Base-by-base conservation (phyloP, 2,329 filamentous ascomycete species). In the Paraphaeosphaeria minitans region DNA sequence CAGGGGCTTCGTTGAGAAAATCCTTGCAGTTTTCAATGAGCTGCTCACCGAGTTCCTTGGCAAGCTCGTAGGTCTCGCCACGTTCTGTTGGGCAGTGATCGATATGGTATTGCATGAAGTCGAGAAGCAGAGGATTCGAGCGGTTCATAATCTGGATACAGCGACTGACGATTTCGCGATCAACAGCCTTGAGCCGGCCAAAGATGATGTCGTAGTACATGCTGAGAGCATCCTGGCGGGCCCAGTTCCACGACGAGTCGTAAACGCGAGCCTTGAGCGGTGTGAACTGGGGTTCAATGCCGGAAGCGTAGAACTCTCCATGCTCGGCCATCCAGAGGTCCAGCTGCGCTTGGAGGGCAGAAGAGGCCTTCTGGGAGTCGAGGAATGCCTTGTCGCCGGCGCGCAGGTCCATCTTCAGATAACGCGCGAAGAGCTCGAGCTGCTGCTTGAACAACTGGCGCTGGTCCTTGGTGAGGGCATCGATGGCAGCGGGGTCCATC, bases 191-290 rank as follows among this genome's bases (percentile, higher is more conserved):
- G 55, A 99, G 87, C 61, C 95, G 88, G 58, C 95, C 95, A 71
- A 99, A 99, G 74, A 99, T 97, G 74, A 99, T 96, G 74, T 99
- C 95, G 80, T 93, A 99, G 83, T 95, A 99, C 94, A 99, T 99
- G 82, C 86, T 95, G 55, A 99, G 87, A 29, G 94, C 95, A 77
- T 99, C 95, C 77, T 99, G 95, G 53, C 95, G 90, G 62, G 93
- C 95, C 95, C 95, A 99, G 78, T 99, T 99, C 95, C 95, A 99
- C 0, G 93, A 96, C 0, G 95, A 98, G 77, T 99, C 95, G 80
- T 99, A 99, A 10, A 95, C 89, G 74, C 95, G 90, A 33, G 95
- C 95, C 79, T 99, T 99, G 63, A 98, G 87, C 4, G 92, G 83
- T 73, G 91, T 96, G 80, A 99, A 99, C 21, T 93, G 89, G 12